Evolutionary conservation across 176 grass and related monocot genomes (phyloP), one percentile per base, ranked within the genome.

Genomic region (Melocanna baccifera): DNA sequence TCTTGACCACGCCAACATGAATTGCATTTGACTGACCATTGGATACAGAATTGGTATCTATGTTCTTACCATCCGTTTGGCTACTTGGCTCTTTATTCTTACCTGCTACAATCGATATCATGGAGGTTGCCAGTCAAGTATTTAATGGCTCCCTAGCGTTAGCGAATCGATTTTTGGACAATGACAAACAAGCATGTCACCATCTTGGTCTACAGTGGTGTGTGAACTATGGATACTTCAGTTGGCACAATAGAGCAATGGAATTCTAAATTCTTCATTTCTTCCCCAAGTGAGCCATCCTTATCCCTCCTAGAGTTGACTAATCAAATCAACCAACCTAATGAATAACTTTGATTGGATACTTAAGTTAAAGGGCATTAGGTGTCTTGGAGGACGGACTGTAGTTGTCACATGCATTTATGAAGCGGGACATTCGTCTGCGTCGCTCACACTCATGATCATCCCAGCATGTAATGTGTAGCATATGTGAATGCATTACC

Each of bases 401-500:
- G 36, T 63, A 29, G 32, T 19, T 22, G 19, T 56, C 42, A 30
- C 53, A 30, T 72, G 84, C 55, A 28, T 6, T 32, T 13, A 28
- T 30, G 41, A 51, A 13, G 13, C 69, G 48, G 48, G 68, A 66
- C 77, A 80, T 73, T 52, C 41, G 76, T 79, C 84, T 51, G 28
- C 10, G 56, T 14, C 1, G 45, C 32, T 39, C 64, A 23, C 19
- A 19, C 29, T 12, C 16, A 23, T 5, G 14, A 39, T 8, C 29
- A 58, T 3, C 14, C 48, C 29, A 32, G 47, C 47, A 14, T 10
- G 47, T 50, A 5, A 47, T 0, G 3, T 47, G 13, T 50, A 5
- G 47, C 16, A 20, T 22, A 22, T 1, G 53, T 56, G 53, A 9
- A n/a, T 22, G 20, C 19, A 9, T 57, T 57, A 22, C 8, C 12